These are phyloP conservation scores for Podospora bellae-mahoneyi DNA, from an alignment of 495 filamentous ascomycete genomes.

Conservation along the genomic window DNA sequence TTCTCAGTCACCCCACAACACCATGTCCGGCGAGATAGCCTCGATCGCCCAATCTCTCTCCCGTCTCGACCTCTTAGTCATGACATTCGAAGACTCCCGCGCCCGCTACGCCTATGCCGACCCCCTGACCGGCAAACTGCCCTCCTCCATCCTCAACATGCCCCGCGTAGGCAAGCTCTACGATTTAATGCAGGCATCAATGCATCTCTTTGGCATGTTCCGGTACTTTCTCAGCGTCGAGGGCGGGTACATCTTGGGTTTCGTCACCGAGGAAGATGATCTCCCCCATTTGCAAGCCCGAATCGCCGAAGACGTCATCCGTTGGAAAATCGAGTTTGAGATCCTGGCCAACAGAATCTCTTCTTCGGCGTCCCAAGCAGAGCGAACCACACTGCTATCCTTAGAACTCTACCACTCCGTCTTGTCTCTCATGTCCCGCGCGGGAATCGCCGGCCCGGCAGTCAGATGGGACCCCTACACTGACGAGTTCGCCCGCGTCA, in stretches of 20 bases:
- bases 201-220: constrained; percentile 10
- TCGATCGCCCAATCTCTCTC: constrained; percentile 17
- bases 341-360: not conserved
- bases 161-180: not conserved
- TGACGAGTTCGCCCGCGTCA: constrained; percentile 13
- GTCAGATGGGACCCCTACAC: constrained; percentile 15
- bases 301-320: not conserved
- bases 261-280: not conserved
- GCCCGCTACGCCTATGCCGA: constrained; percentile 16
- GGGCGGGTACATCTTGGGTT: not conserved
- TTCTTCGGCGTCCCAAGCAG: not conserved
- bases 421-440: constrained; percentile 1
- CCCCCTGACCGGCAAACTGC: not conserved
- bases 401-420: constrained; percentile 19
- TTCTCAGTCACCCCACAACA: not conserved
- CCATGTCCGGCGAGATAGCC: constrained; percentile 13
- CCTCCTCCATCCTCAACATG: not conserved
- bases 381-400: constrained; percentile 4
- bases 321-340: constrained; percentile 11
- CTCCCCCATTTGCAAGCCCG: not conserved
- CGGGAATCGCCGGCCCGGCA: constrained; percentile 15
- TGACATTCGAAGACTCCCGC: constrained; percentile 15
- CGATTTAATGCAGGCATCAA: constrained; percentile 1
- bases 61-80: constrained; percentile 20
- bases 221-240: constrained; percentile 11